Evolutionary conservation across 306 rosid genomes (phyloP), one percentile per base, ranked within the genome.

Genomic region (Pyrus betulifolia): DNA sequence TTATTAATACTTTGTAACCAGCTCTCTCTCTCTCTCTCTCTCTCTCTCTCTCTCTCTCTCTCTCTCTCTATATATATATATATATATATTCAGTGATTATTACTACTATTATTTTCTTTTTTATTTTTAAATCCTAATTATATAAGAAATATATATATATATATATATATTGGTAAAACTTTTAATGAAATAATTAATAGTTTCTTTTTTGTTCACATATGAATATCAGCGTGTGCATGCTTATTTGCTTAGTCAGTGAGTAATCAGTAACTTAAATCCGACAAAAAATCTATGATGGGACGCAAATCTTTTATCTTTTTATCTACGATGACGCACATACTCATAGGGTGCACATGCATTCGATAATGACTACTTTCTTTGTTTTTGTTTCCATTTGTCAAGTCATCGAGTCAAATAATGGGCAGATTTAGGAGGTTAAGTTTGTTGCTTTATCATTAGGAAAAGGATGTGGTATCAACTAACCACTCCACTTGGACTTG

Each of bases 341-440:
- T 80, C 81, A 70, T 74, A 76, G 79, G 76, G 60, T 60, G 88
- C 93, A 84, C 90, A 89, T 89, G 92, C 88, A 76, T 13, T 6
- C 78, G 95, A 88, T 84, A 82, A 76, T 71, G 93, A 91, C 95
- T 69, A 71, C 28, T 71, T 8, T 35, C 40, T 35, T 35, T 35
- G 9, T 73, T 71, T 74, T 69, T 74, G 69, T 81, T 63, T 63
- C 45, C 74, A 14, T n/a, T 14, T 54, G 23, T 55, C 33, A 5
- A 27, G 45, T 70, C 45, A 19, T 21, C 38, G 10, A 10, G n/a
- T 70, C 8, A 13, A 23, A 21, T 27, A 35, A 59, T 19, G 55
- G 30, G 31, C n/a, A 33, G 14, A 9, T 14, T 74, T 44, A 45
- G 45, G 60, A 30, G 23, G 5, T 64, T 31, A 31, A 63, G 42